Base-by-base conservation (phyloP, 1,284 basidiomycete species). In the Porogramme epimiltina region DNA sequence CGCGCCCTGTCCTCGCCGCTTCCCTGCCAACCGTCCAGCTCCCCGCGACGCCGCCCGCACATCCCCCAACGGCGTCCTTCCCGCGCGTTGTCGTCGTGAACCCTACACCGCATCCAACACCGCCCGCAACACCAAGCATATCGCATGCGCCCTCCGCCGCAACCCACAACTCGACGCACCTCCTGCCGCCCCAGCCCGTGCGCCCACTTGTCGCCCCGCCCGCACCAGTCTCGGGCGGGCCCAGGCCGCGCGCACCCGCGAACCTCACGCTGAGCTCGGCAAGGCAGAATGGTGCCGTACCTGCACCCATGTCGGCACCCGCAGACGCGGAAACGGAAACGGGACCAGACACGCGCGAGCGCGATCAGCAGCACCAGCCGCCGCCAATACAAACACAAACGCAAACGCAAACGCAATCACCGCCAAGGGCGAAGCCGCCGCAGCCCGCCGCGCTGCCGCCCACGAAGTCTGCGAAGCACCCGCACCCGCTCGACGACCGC, bases 11-110 rank as follows among this genome's bases (percentile, higher is more conserved):
- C 40, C 54, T 66, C 26, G 59, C 62, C 6, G 41, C 51, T 16
- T 16, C 34, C 15, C 25, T 69, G 18, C 68, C 68, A 18, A 62
- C 60, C n/a, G 52, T 72, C 28, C 61, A 66, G 22, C 55, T 71
- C 20, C 66, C 69, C 34, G 52, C 66, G 19, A 65, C 69, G 22
- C 70, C 55, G 22, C 70, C 55, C 64, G 68, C 26, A 48, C 60
- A 31, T 39, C 51, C 25, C 19, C 45, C 47, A 28, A 52, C 49
- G 31, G 42, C 61, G 10, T 50, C 58, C 4, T 77, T 73, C 47
- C 79, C 81, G 11, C 73, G 74, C 23, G 77, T 82, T 10, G 74
- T 82, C 16, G 73, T 85, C 26, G 79, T 83, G 9, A 79, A 83
- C 57, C 74, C 74, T 28, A 79, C 79, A 2, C 78, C 77, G 8